Evolutionary conservation across 164 flowering plant species (phyloP), one percentile per base, ranked within the genome.

Genomic region (Houttuynia cordata): DNA sequence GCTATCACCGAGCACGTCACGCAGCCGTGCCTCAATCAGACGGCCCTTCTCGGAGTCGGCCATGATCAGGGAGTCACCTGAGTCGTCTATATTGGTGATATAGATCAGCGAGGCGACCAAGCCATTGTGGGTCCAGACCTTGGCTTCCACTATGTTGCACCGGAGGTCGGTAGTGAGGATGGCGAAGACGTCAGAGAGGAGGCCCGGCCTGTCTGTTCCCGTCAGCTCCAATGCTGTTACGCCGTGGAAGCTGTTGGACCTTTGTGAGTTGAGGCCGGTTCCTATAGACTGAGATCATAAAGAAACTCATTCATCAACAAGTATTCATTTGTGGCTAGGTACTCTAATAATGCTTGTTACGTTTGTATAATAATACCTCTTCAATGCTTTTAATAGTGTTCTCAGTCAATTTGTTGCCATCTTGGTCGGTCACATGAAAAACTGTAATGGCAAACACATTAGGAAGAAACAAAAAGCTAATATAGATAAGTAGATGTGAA

Each of bases 61-160:
- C 60, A 87, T 85, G 37, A 30, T 30, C 37, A 2, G 37, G 37
- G 37, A 30, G n/a, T 90, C 84, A 24, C 69, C 53, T 15, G 88
- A 85, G 0, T 82, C 71, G 62, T 83, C 88, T 75, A 80, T 88
- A 30, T 87, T 94, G 61, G 81, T 85, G 0, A 85, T 77, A 53
- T 79, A 74, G 6, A 89, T 81, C 6, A 86, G 60, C 8, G 91
- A 79, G 0, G 94, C 94, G 21, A 86, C 80, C 14, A 91, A 59
- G 7, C 89, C 89, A 67, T 85, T 87, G 71, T 87, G 91, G 3
- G 94, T 85, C 96, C 96, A 86, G 51, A 87, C 79, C 50, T 87
- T 85, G 2, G 91, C 76, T 23, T 89, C 89, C 0, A 86, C 90
- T n/a, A 89, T 84, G 73, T 74, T 71, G 63, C 89, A 81, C 18